Evolutionary conservation across 805 yeast species (phyloP).

Genomic region (Myxozyma neotropica): DNA sequence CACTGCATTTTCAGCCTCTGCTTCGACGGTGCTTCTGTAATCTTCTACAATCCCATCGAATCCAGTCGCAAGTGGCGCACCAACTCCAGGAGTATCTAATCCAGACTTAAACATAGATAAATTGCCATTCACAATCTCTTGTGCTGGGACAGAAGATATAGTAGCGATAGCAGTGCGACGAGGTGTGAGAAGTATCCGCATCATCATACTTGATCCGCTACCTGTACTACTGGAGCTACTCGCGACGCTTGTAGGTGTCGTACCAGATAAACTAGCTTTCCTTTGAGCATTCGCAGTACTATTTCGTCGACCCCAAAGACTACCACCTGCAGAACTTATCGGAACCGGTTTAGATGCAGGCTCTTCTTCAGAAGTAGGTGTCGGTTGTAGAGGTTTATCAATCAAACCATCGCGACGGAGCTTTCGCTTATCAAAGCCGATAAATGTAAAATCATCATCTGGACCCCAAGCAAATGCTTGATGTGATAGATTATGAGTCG

Average conservation of each 20-base stretch:
- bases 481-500: conserved; percentile 55
- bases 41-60: not conserved
- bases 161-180: not conserved
- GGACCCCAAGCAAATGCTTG: conserved; percentile 64
- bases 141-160: not conserved
- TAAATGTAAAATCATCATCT: conserved; percentile 52
- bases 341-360: not conserved
- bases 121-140: not conserved
- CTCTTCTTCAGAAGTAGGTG: not conserved
- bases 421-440: conserved; percentile 15
- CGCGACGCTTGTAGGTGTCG: conserved; percentile 1
- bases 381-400: not conserved
- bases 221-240: conserved; percentile 6
- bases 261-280: not conserved
- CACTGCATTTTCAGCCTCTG: too few relatives aligned
- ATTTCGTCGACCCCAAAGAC: conserved; percentile 1
- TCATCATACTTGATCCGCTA: conserved; percentile 11
- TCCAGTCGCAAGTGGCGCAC: not conserved
- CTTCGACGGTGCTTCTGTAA: not conserved
- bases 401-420: conserved; percentile 25
- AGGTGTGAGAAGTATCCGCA: conserved; percentile 12
- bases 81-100: not conserved
- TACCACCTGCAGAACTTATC: not conserved
- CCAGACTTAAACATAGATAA: not conserved
- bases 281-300: not conserved